These are phyloP conservation scores for Clavispora fructus DNA, from an alignment of 805 yeast species.

Conservation along the genomic window DNA sequence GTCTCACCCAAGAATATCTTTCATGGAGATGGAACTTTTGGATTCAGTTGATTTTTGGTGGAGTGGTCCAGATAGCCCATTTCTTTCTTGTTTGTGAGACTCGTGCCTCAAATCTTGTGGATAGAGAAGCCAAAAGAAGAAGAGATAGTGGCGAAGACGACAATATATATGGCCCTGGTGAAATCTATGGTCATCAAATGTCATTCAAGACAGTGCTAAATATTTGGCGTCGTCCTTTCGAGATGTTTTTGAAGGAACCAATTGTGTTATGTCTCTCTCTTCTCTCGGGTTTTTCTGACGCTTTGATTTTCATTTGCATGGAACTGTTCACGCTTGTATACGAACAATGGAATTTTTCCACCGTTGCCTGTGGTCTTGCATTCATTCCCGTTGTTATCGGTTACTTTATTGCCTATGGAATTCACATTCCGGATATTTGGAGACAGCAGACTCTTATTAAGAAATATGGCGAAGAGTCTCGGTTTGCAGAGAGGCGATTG, in stretches of 20 bases:
- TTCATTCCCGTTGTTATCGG: constrained; percentile 32
- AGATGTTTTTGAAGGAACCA: constrained; percentile 34
- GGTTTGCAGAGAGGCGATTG: constrained; percentile 25
- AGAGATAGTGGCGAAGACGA: constrained; percentile 27
- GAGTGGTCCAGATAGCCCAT: constrained; percentile 27
- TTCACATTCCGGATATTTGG: constrained; percentile 29
- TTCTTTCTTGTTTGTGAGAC: constrained; percentile 33
- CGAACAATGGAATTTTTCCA: constrained; percentile 30
- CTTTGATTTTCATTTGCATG: constrained; percentile 36
- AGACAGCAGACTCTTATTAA: constrained; percentile 23
- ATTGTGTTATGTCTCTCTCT: constrained; percentile 34
- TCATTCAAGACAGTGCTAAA: constrained; percentile 19
- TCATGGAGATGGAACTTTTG: constrained; percentile 23
- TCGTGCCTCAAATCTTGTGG: constrained; percentile 27
- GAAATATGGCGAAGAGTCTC: constrained; percentile 20
- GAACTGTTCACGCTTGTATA: constrained; percentile 31
- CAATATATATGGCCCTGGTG: constrained; percentile 33
- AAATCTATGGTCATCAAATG: constrained; percentile 16
- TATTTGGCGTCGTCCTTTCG: constrained; percentile 37
- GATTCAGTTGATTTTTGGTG: constrained; percentile 34
- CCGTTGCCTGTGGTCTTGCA: constrained; percentile 26
- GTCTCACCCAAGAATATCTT: constrained; percentile 15
- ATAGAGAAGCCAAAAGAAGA: constrained; percentile 32
- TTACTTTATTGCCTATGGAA: constrained; percentile 29
- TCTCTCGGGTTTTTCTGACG: constrained; percentile 38